A percentile compares a stretch with the other conserved stretches of the same genome.
Conservation (phyloP, 176 grass and related monocot species). For the Eragrostis curvula region DNA sequence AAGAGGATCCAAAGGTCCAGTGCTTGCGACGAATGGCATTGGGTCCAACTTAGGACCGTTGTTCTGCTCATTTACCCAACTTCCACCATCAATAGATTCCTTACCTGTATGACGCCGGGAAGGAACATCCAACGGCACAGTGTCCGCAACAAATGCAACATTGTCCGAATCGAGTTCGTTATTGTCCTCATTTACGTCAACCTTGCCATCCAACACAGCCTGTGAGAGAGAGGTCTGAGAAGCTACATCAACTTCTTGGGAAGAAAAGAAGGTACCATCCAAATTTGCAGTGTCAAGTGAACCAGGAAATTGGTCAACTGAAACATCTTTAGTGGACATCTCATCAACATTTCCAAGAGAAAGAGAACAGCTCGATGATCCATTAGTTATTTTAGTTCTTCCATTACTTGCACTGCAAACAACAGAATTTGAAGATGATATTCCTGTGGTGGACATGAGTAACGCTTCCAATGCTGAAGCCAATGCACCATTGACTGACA, state of each 20-base stretch:
- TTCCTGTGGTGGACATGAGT: conserved; percentile 48
- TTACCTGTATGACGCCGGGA: conserved; percentile 24
- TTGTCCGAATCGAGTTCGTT: neutral
- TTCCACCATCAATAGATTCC: conserved; percentile 33
- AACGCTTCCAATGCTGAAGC: conserved; percentile 80
- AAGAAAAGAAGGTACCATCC: conserved; percentile 26
- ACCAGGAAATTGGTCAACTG: neutral
- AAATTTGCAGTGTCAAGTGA: conserved; percentile 30
- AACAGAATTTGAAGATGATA: conserved; percentile 33
- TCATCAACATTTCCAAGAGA: conserved; percentile 33
- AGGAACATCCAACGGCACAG: conserved; percentile 25
- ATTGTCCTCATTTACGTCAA: conserved; percentile 34
- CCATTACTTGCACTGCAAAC: conserved; percentile 30
- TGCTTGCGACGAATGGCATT: neutral
- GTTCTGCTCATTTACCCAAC: conserved; percentile 11
- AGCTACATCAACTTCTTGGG: conserved; percentile 33
- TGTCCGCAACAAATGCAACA: conserved; percentile 20
- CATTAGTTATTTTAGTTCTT: conserved; percentile 31
- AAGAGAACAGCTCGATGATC: conserved; percentile 18
- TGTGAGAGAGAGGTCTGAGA: conserved; percentile 32
- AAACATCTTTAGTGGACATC: conserved; percentile 33
- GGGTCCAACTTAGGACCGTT: conserved; percentile 7
- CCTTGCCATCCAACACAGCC: conserved; percentile 30
- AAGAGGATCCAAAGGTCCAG: conserved; percentile 29
- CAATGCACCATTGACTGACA: conserved; percentile 76